These are phyloP conservation scores for Phytophthora sojae DNA, from an alignment of 352 stramenopile genomes.

Conservation along the genomic window DNA sequence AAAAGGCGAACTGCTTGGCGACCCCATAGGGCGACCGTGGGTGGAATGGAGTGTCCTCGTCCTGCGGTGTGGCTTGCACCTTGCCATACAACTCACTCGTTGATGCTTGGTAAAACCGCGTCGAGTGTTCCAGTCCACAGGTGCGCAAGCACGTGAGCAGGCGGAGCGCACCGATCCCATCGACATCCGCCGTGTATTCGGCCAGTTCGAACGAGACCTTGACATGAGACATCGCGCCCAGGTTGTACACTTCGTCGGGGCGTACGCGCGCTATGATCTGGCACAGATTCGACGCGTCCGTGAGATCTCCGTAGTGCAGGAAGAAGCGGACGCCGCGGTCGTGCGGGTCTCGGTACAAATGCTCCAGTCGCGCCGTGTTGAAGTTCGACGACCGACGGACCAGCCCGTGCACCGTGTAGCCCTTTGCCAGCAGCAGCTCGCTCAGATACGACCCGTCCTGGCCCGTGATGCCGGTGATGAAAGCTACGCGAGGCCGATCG, in stretches of 20 bases:
- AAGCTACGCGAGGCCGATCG: constrained; percentile 60
- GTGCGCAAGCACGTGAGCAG: constrained; percentile 98
- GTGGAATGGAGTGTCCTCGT: constrained; percentile 98
- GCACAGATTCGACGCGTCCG: constrained; percentile 97
- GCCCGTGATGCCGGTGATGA: constrained; percentile 99
- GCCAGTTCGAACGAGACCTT: constrained; percentile 99
- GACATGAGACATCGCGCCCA: constrained; percentile 99
- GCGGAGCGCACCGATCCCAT: constrained; percentile 95
- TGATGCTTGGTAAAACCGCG: constrained; percentile 97
- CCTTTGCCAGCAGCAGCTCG: constrained; percentile 97
- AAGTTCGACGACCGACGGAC: constrained; percentile 98
- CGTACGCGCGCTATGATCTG: constrained; percentile 95
- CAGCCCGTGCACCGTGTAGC: constrained; percentile 96
- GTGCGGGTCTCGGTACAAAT: constrained; percentile 97
- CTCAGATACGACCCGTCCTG: constrained; percentile 99
- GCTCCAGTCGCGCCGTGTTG: constrained; percentile 98
- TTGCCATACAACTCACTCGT: constrained; percentile 99
- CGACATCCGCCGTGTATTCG: constrained; percentile 99
- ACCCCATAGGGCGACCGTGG: constrained; percentile 98
- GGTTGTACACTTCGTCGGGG: constrained; percentile 99
- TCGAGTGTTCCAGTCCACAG: constrained; percentile 78
- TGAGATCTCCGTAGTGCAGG: constrained; percentile 99
- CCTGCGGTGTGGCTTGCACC: constrained; percentile 96
- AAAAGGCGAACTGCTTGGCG: constrained; percentile 99
- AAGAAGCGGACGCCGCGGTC: constrained; percentile 94